A percentile compares a stretch with the other conserved stretches of the same genome.
phyloP scores from a whole-genome alignment of 139 green algal species.

The Dunaliella sp. region DNA sequence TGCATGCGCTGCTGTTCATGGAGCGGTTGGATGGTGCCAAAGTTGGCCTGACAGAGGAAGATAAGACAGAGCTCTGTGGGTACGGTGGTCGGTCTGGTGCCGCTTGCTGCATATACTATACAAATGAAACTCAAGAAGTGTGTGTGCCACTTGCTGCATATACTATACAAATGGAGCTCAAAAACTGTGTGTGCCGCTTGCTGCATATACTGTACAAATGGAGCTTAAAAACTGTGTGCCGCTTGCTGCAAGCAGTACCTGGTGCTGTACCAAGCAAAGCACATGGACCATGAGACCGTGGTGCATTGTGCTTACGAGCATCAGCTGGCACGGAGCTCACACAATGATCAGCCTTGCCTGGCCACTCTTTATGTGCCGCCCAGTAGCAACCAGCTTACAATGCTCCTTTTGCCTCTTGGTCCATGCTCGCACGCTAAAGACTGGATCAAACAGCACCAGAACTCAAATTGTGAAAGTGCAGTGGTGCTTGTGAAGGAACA shows the following conservation, averaged over 20 bases:
- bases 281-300: too few species aligned
- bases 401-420: too few species aligned
- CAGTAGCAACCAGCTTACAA: too few species aligned
- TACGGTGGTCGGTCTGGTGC: neutral
- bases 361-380: too few species aligned
- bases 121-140: too few species aligned
- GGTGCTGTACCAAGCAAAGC: too few species aligned
- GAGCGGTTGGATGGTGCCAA: neutral
- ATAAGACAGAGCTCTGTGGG: neutral
- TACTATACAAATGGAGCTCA: neutral
- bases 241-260: neutral
- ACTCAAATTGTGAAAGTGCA: neutral
- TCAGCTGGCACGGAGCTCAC: too few species aligned
- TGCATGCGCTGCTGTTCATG: neutral
- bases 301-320: too few species aligned
- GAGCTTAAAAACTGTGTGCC: too few species aligned
- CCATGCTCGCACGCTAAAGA: too few species aligned
- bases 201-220: neutral
- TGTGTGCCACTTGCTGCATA: neutral
- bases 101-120: neutral
- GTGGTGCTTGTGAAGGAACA: neutral
- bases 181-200: neutral
- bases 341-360: too few species aligned
- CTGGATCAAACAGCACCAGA: neutral
- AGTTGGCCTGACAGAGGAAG: neutral